phyloP scores from a whole-genome alignment of 768 basidiomycete species.

The Paxillus involutus region DNA sequence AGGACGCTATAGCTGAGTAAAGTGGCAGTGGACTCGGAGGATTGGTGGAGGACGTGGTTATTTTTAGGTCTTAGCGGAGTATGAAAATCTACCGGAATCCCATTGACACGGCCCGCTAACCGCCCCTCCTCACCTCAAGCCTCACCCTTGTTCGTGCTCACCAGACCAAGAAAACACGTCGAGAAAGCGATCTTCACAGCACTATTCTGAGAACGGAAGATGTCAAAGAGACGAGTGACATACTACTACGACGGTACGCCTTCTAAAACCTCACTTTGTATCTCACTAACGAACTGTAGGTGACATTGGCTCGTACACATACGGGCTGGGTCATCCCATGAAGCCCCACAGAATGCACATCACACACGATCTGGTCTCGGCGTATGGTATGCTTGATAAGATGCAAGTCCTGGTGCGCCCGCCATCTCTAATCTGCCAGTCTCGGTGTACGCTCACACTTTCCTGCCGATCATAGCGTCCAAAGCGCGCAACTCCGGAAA shows the following conservation, averaged over 20 bases:
- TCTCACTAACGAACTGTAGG: constrained; percentile 36
- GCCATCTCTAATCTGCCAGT: neutral
- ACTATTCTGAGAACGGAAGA: constrained; percentile 17
- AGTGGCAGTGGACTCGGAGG: too few relatives aligned
- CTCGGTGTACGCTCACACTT: neutral
- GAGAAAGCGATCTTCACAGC: too few relatives aligned
- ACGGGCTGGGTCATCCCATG: constrained; percentile 90
- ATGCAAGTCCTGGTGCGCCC: constrained; percentile 82
- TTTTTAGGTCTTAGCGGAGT: too few relatives aligned
- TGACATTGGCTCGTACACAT: constrained; percentile 75
- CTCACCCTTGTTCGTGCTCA: too few relatives aligned
- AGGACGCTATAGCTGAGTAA: too few relatives aligned
- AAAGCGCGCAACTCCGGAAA: constrained; percentile 64
- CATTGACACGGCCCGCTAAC: too few relatives aligned
- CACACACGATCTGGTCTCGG: constrained; percentile 87
- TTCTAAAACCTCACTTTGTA: neutral
- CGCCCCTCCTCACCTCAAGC: too few relatives aligned
- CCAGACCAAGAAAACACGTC: neutral
- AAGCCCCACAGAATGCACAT: constrained; percentile 95
- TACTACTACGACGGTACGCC: constrained; percentile 79
- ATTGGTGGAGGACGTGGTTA: too few relatives aligned
- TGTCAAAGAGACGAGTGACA: constrained; percentile 74
- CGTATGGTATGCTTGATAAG: constrained; percentile 91
- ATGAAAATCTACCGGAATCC: too few relatives aligned
- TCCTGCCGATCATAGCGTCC: constrained; percentile 51